These are phyloP conservation scores for Russula compacta DNA, from an alignment of 768 basidiomycete species.

Conservation along the genomic window DNA sequence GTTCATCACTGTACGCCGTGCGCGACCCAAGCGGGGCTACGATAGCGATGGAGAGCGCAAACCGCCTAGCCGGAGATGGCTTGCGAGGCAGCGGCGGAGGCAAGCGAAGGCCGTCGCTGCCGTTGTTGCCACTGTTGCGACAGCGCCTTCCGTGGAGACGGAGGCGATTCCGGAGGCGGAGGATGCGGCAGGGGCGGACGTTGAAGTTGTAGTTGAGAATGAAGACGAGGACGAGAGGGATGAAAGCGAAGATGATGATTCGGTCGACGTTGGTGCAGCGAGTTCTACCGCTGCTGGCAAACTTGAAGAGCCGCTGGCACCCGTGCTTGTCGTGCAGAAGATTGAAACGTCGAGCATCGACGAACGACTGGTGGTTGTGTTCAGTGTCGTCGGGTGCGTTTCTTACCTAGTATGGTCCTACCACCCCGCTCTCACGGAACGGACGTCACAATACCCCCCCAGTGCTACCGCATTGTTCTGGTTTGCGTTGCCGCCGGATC, in stretches of 20 bases:
- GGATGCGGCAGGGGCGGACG: background rate
- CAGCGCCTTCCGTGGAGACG: background rate
- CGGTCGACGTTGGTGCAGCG: background rate
- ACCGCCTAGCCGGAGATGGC: slow-evolving; percentile 16
- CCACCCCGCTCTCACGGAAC: background rate
- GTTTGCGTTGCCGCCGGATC: slow-evolving; percentile 25
- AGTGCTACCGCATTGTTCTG: slow-evolving; percentile 66
- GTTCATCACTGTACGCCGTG: slow-evolving; percentile 31
- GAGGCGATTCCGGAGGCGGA: background rate
- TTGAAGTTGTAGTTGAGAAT: slow-evolving; percentile 18
- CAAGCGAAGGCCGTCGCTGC: slow-evolving; percentile 15
- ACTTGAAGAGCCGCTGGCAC: background rate
- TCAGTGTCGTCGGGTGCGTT: slow-evolving; percentile 66
- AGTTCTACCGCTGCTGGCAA: background rate
- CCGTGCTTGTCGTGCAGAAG: slow-evolving; percentile 19
- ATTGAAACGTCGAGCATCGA: slow-evolving; percentile 28
- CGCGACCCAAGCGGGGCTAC: slow-evolving; percentile 25
- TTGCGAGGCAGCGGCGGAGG: slow-evolving; percentile 18
- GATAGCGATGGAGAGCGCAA: slow-evolving; percentile 19
- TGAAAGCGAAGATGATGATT: slow-evolving; percentile 27
- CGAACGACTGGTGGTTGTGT: slow-evolving; percentile 39
- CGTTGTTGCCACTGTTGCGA: background rate
- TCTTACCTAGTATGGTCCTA: background rate
- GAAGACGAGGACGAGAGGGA: slow-evolving; percentile 26
- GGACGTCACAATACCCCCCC: background rate